Evolutionary conservation across 1,284 basidiomycete genomes (phyloP), one percentile per base, ranked within the genome.

Genomic region (Papiliotrema nemorosa): DNA sequence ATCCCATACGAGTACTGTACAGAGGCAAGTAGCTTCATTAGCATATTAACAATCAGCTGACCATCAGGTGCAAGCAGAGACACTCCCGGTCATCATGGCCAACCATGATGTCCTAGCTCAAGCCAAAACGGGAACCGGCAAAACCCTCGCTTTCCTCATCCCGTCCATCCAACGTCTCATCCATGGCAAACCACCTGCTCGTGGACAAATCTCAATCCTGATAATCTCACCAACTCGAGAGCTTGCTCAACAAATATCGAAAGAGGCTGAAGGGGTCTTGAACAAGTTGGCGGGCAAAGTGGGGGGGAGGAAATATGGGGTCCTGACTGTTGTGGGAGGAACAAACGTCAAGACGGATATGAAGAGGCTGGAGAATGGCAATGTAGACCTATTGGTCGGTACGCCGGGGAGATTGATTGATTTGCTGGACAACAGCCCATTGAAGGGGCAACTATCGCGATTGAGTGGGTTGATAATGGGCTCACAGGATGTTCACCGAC

Each of bases 61-160:
- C 16, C 18, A 13, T 21, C 50, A 64, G 65, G 66, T 73, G 18
- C 78, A 80, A 65, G 77, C 77, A 5, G 70, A 73, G 33, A 79
- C 78, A 1, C 62, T 80, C 16, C 72, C 74, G n/a, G 59, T 72
- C 5, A 73, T 76, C 34, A 58, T 79, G 3, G 60, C 63, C 0
- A 71, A 73, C 36, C 61, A 64, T 29, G 78, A 78, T 47, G 66
- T 78, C 26, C 70, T 81, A 18, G 79, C 78, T 5, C 78, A 79
- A 59, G 78, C 78, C 38, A 79, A 79, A 60, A 80, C 78, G 0
- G 79, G 79, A 21, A 79, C 79, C 1, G 79, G 79, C 43, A 80
- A 80, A 63, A 80, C 79, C 10, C 61, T 80, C 16, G 79, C 77
- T 20, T 80, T 80, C 68, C 71, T 80, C 46, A 64, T 80, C 7